Evolutionary conservation across 306 rosid species (phyloP).

Genomic region (Rosa chinensis): DNA sequence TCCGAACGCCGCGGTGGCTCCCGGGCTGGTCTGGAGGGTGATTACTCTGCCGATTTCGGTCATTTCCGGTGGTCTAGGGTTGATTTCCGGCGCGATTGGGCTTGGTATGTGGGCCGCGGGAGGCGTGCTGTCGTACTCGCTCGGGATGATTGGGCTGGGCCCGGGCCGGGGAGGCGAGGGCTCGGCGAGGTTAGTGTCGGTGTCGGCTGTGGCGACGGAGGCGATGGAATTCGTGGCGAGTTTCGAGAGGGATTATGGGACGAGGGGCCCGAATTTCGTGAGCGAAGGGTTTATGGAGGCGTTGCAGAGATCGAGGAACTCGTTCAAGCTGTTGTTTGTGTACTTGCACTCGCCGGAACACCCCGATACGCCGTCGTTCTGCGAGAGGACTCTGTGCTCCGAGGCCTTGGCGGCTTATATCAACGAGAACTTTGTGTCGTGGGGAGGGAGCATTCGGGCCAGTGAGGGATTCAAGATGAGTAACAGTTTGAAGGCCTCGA

Average conservation of each 20-base stretch:
- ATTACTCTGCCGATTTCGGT: conserved; percentile 77
- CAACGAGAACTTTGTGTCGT: conserved; percentile 83
- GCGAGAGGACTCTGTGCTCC: conserved; percentile 78
- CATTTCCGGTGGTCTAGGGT: conserved; percentile 76
- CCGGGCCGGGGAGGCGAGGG: conserved; percentile 16
- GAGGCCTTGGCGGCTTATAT: conserved; percentile 55
- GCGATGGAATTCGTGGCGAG: conserved; percentile 62
- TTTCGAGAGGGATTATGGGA: conserved; percentile 77
- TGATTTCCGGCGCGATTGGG: conserved; percentile 81
- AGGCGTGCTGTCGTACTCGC: conserved; percentile 82
- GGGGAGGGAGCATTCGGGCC: conserved; percentile 93
- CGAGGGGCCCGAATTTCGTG: conserved; percentile 60
- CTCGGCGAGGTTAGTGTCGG: conserved; percentile 56
- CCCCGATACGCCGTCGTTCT: conserved; percentile 81
- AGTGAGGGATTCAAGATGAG: conserved; percentile 99
- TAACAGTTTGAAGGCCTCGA: conserved; percentile 88
- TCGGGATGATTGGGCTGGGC: conserved; percentile 80
- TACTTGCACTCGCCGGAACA: conserved; percentile 97
- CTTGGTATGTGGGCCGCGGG: conserved; percentile 95
- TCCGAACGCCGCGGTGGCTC: conserved; percentile 32
- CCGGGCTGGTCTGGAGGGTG: conserved; percentile 79
- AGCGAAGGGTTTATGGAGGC: conserved; percentile 91
- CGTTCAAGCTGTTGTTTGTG: conserved; percentile 74
- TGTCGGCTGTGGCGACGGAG: conserved; percentile 63
- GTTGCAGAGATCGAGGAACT: conserved; percentile 73